These are phyloP conservation scores for Alliaria petiolata DNA, from an alignment of 345 rosid species.

Conservation along the genomic window DNA sequence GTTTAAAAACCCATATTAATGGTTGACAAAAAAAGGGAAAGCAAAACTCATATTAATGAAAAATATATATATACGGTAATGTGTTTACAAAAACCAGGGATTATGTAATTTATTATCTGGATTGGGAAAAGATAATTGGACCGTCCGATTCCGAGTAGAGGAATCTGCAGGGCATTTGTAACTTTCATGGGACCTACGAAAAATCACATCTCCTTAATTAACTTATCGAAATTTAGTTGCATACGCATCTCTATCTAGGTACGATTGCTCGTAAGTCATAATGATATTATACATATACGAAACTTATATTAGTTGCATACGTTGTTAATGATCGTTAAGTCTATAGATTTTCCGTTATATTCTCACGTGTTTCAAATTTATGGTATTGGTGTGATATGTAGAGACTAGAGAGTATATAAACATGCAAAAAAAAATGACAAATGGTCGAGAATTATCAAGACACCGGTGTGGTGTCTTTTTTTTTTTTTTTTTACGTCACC, in stretches of 20 bases:
- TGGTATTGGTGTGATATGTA: not conserved
- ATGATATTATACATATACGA: conserved; percentile 1
- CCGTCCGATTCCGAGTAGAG: conserved; percentile 12
- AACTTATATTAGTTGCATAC: not conserved
- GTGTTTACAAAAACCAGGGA: not conserved
- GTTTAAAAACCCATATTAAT: not conserved
- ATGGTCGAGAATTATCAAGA: too few species aligned
- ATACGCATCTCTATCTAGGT: conserved; percentile 16
- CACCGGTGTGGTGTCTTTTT: too few species aligned
- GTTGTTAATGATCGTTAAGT: not conserved
- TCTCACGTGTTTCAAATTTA: not conserved
- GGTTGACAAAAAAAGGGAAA: conserved; percentile 7
- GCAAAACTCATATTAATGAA: not conserved
- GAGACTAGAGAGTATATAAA: not conserved
- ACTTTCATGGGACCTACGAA: conserved; percentile 19
- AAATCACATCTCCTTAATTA: not conserved
- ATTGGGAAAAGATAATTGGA: conserved; percentile 17
- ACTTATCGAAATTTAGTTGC: conserved; percentile 6
- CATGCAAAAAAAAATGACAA: not conserved
- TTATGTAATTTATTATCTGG: not conserved
- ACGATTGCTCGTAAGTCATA: not conserved
- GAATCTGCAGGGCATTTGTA: conserved; percentile 24
- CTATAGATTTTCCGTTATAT: not conserved
- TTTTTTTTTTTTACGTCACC: too few species aligned
- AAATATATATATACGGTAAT: not conserved